Conservation (phyloP, 163 green algal species). For the Coccomyxa subellipsoidea region DNA sequence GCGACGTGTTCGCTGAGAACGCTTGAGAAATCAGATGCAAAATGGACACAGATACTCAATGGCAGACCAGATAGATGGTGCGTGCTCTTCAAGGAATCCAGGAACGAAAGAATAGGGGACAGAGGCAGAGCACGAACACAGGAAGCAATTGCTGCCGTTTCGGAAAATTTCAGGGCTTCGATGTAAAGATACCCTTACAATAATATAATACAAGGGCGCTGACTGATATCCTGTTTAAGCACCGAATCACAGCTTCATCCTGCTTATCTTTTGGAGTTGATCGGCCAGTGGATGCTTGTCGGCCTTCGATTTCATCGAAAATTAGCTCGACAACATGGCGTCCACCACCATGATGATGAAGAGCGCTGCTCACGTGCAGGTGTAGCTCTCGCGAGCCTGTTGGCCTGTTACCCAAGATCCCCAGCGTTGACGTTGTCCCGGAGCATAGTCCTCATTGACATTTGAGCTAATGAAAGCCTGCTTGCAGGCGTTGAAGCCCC, state of each 20-base stretch:
- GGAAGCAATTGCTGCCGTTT: neutral
- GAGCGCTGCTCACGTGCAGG: conserved; percentile 19
- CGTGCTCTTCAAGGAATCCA: neutral
- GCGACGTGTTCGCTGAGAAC: too few species aligned
- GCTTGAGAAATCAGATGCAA: too few species aligned
- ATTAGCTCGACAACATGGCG: conserved; percentile 8
- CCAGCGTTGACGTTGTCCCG: neutral
- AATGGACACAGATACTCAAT: too few species aligned
- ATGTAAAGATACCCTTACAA: neutral
- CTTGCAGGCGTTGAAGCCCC: neutral
- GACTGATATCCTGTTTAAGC: too few species aligned
- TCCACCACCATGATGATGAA: conserved; percentile 18
- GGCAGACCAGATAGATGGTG: too few species aligned
- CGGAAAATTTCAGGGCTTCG: neutral
- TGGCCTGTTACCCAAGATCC: neutral
- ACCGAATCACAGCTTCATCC: neutral
- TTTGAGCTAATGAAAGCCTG: neutral
- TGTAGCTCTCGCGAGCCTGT: neutral
- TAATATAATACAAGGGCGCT: too few species aligned
- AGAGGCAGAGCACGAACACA: too few species aligned
- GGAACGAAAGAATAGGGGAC: neutral
- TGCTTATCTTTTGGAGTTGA: too few species aligned
- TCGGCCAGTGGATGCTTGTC: neutral
- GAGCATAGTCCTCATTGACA: neutral
- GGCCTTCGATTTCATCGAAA: neutral